Percentiles rank a stretch among this genome's conserved stretches.
phyloP scores from a whole-genome alignment of 768 basidiomycete genomes.

The Phaeolepiota aurea region DNA sequence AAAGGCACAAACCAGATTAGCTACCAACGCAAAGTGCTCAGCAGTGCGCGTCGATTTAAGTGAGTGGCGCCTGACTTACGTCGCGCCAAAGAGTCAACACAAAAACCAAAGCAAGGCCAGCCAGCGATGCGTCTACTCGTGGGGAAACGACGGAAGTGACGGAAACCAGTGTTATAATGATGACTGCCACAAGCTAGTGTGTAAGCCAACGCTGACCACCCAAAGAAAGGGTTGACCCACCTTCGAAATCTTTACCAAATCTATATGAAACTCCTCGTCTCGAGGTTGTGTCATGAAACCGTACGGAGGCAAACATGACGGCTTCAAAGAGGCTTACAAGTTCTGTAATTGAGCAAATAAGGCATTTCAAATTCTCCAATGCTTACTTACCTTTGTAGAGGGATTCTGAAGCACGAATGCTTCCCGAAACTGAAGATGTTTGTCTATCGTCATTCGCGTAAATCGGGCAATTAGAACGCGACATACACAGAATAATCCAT shows the following conservation, averaged over 20 bases:
- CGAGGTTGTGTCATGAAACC: conserved; percentile 90
- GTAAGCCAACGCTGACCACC: conserved; percentile 75
- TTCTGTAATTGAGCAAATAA: neutral
- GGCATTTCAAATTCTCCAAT: neutral
- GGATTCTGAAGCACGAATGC: conserved; percentile 72
- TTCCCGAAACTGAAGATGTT: conserved; percentile 67
- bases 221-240: conserved; percentile 18
- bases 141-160: conserved; percentile 60
- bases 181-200: conserved; percentile 59
- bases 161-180: conserved; percentile 60
- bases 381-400: conserved; percentile 45
- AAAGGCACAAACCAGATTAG: neutral
- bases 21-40: neutral
- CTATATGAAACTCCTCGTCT: conserved; percentile 78
- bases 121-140: conserved; percentile 68
- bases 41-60: neutral
- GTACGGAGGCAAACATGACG: conserved; percentile 79
- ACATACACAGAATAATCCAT: conserved; percentile 49
- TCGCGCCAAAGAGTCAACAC: conserved; percentile 70
- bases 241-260: conserved; percentile 89
- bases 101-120: conserved; percentile 84
- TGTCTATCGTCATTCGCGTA: conserved; percentile 36
- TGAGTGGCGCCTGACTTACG: conserved; percentile 20
- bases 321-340: conserved; percentile 55
- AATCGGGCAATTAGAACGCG: conserved; percentile 19